Base-by-base conservation (phyloP, 75 land plant genomes). In the Pseudotsuga menziesii region DNA sequence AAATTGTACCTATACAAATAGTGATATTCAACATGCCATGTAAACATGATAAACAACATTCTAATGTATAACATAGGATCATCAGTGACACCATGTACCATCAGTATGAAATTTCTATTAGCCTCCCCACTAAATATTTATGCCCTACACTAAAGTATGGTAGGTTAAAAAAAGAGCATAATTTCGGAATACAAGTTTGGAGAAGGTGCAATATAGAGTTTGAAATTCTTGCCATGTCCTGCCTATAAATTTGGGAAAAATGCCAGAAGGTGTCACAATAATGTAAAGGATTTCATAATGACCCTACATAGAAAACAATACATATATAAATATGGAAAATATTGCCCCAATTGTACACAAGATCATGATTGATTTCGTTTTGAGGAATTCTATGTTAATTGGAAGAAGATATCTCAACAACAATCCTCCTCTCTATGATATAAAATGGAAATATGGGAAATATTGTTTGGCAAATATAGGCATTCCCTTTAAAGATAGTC, bases 61-160 rank as follows among this genome's bases (percentile, higher is more conserved):
- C 97, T 94, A 85, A 94, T 94, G 85, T 94, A 94, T 70, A 94
- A 88, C 97, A 94, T 94, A 69, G 97, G 97, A n/a, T n/a, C n/a
- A n/a, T 94, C 97, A 55, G 97, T 94, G 41, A 94, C 89, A 61
- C 97, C 97, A 94, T 94, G 85, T 22, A 77, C 48, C n/a, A 39
- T 52, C 36, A 69, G 52, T n/a, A 39, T 20, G 0, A 69, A 69
- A 69, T 20, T 69, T n/a, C 48, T 36, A 9, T 69, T 69, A 69
- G 69, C 39, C 35, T 17, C 11, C 23, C 7, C 48, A 41, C 20
- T 39, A 20, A 64, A 14, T 39, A 69, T 69, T 0, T 23, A 61
- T 13, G 3, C 23, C 9, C 11, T 69, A 69, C 4, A 69, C 48
- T 36, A 69, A 2, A 58, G 23, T 57, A 9, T 7, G 62, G 48